phyloP scores from a whole-genome alignment of 2,329 filamentous ascomycete species.

The Elsinoe fawcettii region DNA sequence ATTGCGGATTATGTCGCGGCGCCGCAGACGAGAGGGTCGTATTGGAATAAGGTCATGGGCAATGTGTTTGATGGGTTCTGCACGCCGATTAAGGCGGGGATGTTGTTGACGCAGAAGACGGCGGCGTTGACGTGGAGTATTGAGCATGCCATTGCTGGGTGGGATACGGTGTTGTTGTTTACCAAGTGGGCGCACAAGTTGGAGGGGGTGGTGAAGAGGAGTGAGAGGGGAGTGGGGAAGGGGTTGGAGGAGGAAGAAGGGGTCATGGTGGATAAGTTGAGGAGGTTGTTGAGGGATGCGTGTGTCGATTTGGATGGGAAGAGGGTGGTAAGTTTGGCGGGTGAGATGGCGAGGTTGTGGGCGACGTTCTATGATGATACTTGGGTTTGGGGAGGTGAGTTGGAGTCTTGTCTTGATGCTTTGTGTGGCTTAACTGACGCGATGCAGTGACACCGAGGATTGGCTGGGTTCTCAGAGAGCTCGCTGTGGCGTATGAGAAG shows the following conservation, averaged over 20 bases:
- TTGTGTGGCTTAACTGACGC: not conserved
- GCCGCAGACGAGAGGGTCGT: slow-evolving; percentile 23
- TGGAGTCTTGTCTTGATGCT: not conserved
- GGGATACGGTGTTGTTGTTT: slow-evolving; percentile 14
- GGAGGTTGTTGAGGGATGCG: slow-evolving; percentile 23
- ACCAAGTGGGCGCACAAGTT: slow-evolving; percentile 15
- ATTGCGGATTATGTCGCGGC: slow-evolving; percentile 22
- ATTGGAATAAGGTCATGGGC: slow-evolving; percentile 25
- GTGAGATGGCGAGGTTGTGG: slow-evolving; percentile 14
- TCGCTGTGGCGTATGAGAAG: slow-evolving; percentile 9
- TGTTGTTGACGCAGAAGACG: slow-evolving; percentile 24
- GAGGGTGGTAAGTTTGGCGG: slow-evolving; percentile 23
- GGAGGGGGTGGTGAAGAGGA: slow-evolving; percentile 2
- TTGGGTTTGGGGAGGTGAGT: slow-evolving; percentile 15
- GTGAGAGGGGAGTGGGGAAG: not conserved
- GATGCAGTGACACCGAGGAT: slow-evolving; percentile 8
- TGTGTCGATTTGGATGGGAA: slow-evolving; percentile 36
- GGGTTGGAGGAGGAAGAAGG: slow-evolving; percentile 6
- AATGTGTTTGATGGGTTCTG: slow-evolving; percentile 27
- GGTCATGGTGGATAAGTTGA: slow-evolving; percentile 10
- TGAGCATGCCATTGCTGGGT: slow-evolving; percentile 21
- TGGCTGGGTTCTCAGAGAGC: slow-evolving; percentile 11
- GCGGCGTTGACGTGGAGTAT: slow-evolving; percentile 25
- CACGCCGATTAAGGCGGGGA: slow-evolving; percentile 24
- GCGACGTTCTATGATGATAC: slow-evolving; percentile 16